Evolutionary conservation across 352 stramenopile genomes (phyloP).

Genomic region (Phytophthora hybrid): DNA sequence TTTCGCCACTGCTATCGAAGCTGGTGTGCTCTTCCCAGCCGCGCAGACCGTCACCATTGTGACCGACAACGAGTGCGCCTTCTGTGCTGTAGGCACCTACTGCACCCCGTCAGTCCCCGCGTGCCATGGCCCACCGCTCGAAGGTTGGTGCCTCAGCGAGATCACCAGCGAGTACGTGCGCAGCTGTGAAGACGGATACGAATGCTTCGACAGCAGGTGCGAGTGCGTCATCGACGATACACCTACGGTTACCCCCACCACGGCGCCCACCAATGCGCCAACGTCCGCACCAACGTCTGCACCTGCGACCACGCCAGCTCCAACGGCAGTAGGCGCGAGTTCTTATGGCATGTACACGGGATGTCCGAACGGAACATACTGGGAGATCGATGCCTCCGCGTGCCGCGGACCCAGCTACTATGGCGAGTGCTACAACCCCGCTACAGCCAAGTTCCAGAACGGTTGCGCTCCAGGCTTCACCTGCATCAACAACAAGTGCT

Average conservation of each 20-base stretch:
- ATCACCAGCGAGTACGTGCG: conserved; percentile 35
- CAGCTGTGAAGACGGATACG: conserved; percentile 32
- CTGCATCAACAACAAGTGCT: conserved; percentile 46
- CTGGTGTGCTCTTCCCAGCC: conserved; percentile 9
- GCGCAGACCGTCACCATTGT: conserved; percentile 16
- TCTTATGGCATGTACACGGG: conserved; percentile 20
- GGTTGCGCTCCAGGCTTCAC: conserved; percentile 41
- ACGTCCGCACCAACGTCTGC: not conserved
- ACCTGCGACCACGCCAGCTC: not conserved
- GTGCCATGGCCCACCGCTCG: conserved; percentile 23
- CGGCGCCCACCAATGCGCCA: not conserved
- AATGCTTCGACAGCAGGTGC: conserved; percentile 40
- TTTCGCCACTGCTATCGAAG: conserved; percentile 14
- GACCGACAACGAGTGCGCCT: conserved; percentile 28
- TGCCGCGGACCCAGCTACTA: conserved; percentile 32
- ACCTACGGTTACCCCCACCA: not conserved
- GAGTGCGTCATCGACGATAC: conserved; percentile 41
- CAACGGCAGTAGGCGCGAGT: not conserved
- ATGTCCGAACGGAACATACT: conserved; percentile 33
- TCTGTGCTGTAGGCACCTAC: conserved; percentile 26
- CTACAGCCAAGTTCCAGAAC: conserved; percentile 35
- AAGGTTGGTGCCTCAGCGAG: conserved; percentile 29
- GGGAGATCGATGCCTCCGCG: conserved; percentile 28
- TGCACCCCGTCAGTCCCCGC: conserved; percentile 22
- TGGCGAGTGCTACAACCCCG: conserved; percentile 44